Percentiles rank a stretch among this genome's conserved stretches.
phyloP scores from a whole-genome alignment of 768 basidiomycete genomes.

The Russula ochroleuca region DNA sequence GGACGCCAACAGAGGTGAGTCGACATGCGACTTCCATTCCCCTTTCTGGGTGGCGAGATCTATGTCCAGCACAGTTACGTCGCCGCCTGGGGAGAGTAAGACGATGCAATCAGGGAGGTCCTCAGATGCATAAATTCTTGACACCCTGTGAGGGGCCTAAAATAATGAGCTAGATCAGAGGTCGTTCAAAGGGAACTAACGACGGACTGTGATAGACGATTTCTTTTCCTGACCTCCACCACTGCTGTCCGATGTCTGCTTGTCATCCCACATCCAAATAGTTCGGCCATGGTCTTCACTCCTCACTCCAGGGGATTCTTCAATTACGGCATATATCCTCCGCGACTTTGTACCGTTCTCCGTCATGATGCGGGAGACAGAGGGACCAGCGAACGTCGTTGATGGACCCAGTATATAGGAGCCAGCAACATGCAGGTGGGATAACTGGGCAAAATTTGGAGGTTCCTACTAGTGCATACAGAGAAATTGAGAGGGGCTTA shows the following conservation, averaged over 20 bases:
- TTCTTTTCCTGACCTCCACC: slow-evolving; percentile 40
- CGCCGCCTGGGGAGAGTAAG: slow-evolving; percentile 36
- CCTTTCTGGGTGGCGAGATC: slow-evolving; percentile 32
- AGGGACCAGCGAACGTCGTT: slow-evolving; percentile 26
- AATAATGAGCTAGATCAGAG: slow-evolving; percentile 5
- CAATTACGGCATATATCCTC: slow-evolving; percentile 24
- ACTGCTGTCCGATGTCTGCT: slow-evolving; percentile 34
- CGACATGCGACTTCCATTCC: slow-evolving; percentile 25
- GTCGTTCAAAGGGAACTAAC: slow-evolving; percentile 14
- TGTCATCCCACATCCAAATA: slow-evolving; percentile 28
- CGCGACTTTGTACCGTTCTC: slow-evolving; percentile 19
- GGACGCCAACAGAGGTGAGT: slow-evolving; percentile 34
- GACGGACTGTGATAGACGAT: slow-evolving; percentile 40
- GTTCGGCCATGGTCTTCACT: slow-evolving; percentile 20
- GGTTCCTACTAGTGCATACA: not conserved
- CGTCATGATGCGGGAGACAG: slow-evolving; percentile 18
- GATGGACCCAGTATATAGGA: slow-evolving; percentile 27
- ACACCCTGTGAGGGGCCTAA: slow-evolving; percentile 45
- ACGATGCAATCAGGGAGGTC: slow-evolving; percentile 33
- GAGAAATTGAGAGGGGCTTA: slow-evolving; percentile 35
- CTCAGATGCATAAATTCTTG: slow-evolving; percentile 37
- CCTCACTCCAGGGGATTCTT: slow-evolving; percentile 6
- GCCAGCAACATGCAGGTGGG: slow-evolving; percentile 18
- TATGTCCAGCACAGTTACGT: slow-evolving; percentile 34
- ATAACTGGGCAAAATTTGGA: slow-evolving; percentile 16